Evolutionary conservation across 2,329 filamentous ascomycete species (phyloP), one percentile per base, ranked within the genome.

Genomic region (Aureobasidium musti): DNA sequence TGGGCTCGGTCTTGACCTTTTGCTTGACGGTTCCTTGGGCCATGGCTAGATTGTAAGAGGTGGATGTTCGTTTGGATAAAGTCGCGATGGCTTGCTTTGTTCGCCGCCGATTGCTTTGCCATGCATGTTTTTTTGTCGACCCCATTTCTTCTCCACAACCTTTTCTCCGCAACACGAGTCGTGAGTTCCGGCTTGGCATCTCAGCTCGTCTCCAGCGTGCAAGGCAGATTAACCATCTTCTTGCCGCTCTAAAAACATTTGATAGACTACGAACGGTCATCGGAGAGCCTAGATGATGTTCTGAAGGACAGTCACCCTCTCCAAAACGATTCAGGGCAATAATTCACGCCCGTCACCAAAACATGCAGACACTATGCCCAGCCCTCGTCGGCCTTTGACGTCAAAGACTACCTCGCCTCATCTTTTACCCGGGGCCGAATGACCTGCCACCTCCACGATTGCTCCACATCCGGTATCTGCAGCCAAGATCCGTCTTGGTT

Each of bases 11-110:
- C 63, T 61, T 68, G 53, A 66, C 63, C 33, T 65, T 57, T 30
- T 64, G 47, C 59, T 69, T 69, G 45, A 67, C 47, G 30, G 43
- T 28, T 19, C 68, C 68, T 69, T 69, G 68, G 26, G 56, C 68
- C 68, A 69, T 69, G 45, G 60, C 66, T 64, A 28, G 28, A n/a
- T 65, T 53, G 47, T 53, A 35, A 54, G 37, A 65, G 41, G 63
- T 37, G 43, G 43, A 37, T 49, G 5, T 28, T 49, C 19, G 41
- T 26, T 49, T 60, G 57, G 57, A 60, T 60, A 60, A 60, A 60
- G 39, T 60, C 57, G n/a, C 30, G 21, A 35, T 19, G 21, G 54
- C 39, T 47, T 60, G 37, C 17, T 17, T 47, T 23, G 54, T 41
- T 43, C 11, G 52, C 33, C n/a, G 53, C 23, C 14, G 19, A 19